Base-by-base conservation (phyloP, 441 rosid species). In the Brassica hybrid region DNA sequence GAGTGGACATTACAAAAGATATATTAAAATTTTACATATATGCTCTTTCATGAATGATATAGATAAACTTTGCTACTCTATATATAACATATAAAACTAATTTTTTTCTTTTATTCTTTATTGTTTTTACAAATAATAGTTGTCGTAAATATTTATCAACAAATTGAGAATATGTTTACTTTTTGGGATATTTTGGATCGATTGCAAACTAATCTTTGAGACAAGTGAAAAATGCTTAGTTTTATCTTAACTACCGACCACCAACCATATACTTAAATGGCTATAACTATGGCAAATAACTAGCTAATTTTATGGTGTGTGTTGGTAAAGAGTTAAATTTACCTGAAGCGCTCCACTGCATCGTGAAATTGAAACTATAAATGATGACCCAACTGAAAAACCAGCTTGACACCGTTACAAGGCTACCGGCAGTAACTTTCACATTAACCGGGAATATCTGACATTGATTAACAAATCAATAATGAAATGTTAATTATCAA, bases 301-400 rank as follows among this genome's bases (percentile, higher is more conserved):
- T 30, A 14, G 32, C 10, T 30, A 16, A 34, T 1, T 9, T 16
- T 11, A 3, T 13, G 14, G 17, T 10, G 10, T 75, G 12, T 30
- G 7, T 16, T 43, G 10, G 43, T 25, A 34, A 58, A n/a, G 62
- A 41, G 12, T 11, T 6, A 18, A 45, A 14, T 12, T 34, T 2
- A 85, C 88, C 86, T 4, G 80, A 82, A 61, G 85, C 14, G 59
- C 84, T 85, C 88, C 88, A 85, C 14, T 82, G 78, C 65, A 83
- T 64, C 73, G 76, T 72, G 71, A 77, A 82, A 75, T 52, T 85
- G 72, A 83, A 84, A 67, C 81, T 82, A 64, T 67, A 84, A 8
- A 84, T 36, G 69, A 83, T 21, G 21, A 82, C 57, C 86, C 86
- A 85, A 27, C 79, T 73, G 77, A 82, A 74, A 30, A 54, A 56